Conservation (phyloP, 1,284 basidiomycete genomes). For the Leccinum angustisporum region DNA sequence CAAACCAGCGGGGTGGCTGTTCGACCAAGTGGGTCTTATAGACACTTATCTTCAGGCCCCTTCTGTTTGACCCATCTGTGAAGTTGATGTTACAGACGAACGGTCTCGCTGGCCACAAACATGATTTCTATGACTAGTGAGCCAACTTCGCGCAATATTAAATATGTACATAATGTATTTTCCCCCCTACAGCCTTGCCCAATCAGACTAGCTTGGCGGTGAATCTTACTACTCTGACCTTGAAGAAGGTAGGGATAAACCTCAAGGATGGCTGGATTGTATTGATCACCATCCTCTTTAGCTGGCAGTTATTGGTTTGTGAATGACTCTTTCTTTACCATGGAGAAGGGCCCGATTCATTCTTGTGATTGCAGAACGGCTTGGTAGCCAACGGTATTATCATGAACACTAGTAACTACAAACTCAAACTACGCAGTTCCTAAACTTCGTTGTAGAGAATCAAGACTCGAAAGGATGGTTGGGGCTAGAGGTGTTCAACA, state of each 20-base stretch:
- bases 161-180: too few relatives aligned
- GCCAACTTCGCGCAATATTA: background rate
- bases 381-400: conserved; percentile 5
- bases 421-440: conserved; percentile 47
- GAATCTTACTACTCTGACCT: background rate
- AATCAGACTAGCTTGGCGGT: conserved; percentile 7
- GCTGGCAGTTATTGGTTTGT: conserved; percentile 9
- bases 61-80: background rate
- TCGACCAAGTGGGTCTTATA: conserved; percentile 1
- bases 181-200: background rate
- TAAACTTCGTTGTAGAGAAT: conserved; percentile 53
- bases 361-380: conserved; percentile 1
- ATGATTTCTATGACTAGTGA: conserved; percentile 8
- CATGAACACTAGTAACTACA: conserved; percentile 22
- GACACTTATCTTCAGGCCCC: too few relatives aligned
- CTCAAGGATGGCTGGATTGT: background rate
- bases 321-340: background rate
- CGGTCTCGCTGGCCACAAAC: conserved; percentile 5
- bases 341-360: background rate
- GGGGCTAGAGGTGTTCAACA: conserved; percentile 53
- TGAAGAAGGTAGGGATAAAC: background rate
- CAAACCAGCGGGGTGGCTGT: conserved; percentile 6
- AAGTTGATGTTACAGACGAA: conserved; percentile 7
- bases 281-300: background rate
- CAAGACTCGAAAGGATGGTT: conserved; percentile 59